Percentiles rank a stretch among this genome's conserved stretches.
phyloP scores from a whole-genome alignment of 257 asterid genomes.

The Salvia miltiorrhiza region DNA sequence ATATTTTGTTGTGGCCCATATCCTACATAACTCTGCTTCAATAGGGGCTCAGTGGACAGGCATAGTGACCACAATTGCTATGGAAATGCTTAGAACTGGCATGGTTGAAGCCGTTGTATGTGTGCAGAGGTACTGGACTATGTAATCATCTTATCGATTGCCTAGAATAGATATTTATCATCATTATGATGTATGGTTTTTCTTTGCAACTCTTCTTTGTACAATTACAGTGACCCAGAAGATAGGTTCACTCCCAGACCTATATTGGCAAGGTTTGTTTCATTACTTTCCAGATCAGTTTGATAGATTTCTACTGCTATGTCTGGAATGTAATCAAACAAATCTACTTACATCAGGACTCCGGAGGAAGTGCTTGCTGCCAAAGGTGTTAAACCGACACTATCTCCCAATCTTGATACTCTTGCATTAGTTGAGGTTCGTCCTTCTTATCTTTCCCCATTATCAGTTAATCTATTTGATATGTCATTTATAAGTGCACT shows the following conservation, averaged over 20 bases:
- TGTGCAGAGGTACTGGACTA: slow-evolving; percentile 69
- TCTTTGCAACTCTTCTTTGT: slow-evolving; percentile 16
- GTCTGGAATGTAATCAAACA: neutral
- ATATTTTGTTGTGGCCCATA: neutral
- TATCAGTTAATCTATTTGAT: neutral
- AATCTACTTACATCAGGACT: slow-evolving; percentile 54
- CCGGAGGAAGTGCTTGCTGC: slow-evolving; percentile 98
- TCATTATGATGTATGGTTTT: slow-evolving; percentile 13
- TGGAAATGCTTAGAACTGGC: slow-evolving; percentile 92
- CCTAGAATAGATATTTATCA: slow-evolving; percentile 3
- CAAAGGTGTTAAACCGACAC: slow-evolving; percentile 94
- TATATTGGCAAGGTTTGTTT: slow-evolving; percentile 76
- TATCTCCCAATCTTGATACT: slow-evolving; percentile 95
- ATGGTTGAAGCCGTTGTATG: slow-evolving; percentile 97
- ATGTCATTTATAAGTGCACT: neutral
- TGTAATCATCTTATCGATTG: slow-evolving; percentile 5
- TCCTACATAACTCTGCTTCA: slow-evolving; percentile 16
- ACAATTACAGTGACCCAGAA: slow-evolving; percentile 77
- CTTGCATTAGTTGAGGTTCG: slow-evolving; percentile 90
- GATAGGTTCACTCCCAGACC: slow-evolving; percentile 94
- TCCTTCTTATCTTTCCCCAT: slow-evolving; percentile 25
- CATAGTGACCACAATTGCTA: slow-evolving; percentile 93
- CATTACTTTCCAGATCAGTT: neutral
- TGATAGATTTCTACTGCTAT: neutral
- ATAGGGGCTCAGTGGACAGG: slow-evolving; percentile 99